phyloP scores from a whole-genome alignment of 176 grass and related monocot species.

The Luzula sylvatica region DNA sequence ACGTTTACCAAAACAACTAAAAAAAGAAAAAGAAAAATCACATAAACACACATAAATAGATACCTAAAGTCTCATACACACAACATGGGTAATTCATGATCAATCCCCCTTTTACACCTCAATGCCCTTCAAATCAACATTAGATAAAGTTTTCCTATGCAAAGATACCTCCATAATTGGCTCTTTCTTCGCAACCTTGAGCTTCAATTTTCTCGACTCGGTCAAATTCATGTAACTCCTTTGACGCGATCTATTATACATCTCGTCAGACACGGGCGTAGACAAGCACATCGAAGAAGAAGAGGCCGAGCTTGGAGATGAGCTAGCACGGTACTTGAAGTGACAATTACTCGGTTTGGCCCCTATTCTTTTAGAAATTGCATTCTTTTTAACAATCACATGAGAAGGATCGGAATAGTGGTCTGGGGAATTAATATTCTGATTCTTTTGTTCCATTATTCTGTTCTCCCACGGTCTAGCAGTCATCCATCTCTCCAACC shows the following conservation, averaged over 20 bases:
- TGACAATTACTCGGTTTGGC: constrained; percentile 42
- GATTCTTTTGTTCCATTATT: constrained; percentile 62
- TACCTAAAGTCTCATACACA: neutral
- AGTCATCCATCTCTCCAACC: constrained; percentile 95
- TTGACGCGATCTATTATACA: constrained; percentile 27
- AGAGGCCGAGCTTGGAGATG: constrained; percentile 67
- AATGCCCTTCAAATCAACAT: constrained; percentile 27
- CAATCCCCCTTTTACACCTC: constrained; percentile 12
- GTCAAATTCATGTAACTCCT: constrained; percentile 97
- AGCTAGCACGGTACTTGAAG: constrained; percentile 38
- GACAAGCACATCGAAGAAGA: constrained; percentile 66
- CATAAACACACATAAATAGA: constrained; percentile 20
- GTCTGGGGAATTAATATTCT: constrained; percentile 38
- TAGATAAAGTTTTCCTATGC: constrained; percentile 26
- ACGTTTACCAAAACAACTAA: constrained; percentile 6
- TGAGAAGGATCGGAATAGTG: constrained; percentile 45
- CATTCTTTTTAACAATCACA: constrained; percentile 65
- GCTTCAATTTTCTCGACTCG: constrained; percentile 76
- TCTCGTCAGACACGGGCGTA: constrained; percentile 52
- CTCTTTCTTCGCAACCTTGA: constrained; percentile 26
- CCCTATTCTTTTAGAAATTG: constrained; percentile 50
- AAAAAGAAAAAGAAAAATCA: constrained; percentile 15
- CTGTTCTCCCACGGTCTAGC: constrained; percentile 82
- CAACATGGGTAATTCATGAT: neutral
- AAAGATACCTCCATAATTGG: constrained; percentile 18